Evolutionary conservation across 306 rosid genomes (phyloP), one percentile per base, ranked within the genome.

Genomic region (Carpinus fangiana): DNA sequence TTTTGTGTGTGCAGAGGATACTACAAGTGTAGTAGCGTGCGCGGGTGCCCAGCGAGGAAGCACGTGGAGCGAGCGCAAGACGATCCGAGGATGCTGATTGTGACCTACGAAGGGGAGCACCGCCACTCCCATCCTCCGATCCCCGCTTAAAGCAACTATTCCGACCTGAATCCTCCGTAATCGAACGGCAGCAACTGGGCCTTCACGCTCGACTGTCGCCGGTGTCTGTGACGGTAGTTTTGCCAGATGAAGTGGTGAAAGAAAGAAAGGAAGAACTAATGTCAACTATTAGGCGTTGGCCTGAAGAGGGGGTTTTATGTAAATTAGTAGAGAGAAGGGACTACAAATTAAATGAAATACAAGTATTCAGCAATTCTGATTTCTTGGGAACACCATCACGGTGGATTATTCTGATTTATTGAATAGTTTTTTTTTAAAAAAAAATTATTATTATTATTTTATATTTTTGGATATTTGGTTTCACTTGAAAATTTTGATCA

Each of bases 91-190:
- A 90, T 93, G 97, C 84, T 93, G 85, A 88, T 88, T 46, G 96
- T 93, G 45, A 93, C 98, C 12, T 91, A 93, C 82, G 97, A 93
- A 57, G 93, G 96, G 70, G 98, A 93, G 80, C 98, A 93, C 84
- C 91, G 82, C 21, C 97, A 93, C 62, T 26, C 36, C 17, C 16
- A 59, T 4, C 31, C 65, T 59, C 34, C 65, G 7, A 59, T 23
- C 11, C 17, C 36, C 14, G 34, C 38, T 2, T 59, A 16, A 59
- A 4, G 23, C 23, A 1, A 4, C 13, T 4, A 59, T 5, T 12
- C 7, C 16, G 65, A 59, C 36, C 7, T 21, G 36, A 59, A 59
- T 23, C 38, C 17, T 59, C 16, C 17, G 8, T 59, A 8, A 23
- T 23, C 17, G 34, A 23, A 59, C 65, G 65, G 16, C 65, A 9